These are phyloP conservation scores for Lippia alba DNA, from an alignment of 305 asterid genomes.

Conservation along the genomic window DNA sequence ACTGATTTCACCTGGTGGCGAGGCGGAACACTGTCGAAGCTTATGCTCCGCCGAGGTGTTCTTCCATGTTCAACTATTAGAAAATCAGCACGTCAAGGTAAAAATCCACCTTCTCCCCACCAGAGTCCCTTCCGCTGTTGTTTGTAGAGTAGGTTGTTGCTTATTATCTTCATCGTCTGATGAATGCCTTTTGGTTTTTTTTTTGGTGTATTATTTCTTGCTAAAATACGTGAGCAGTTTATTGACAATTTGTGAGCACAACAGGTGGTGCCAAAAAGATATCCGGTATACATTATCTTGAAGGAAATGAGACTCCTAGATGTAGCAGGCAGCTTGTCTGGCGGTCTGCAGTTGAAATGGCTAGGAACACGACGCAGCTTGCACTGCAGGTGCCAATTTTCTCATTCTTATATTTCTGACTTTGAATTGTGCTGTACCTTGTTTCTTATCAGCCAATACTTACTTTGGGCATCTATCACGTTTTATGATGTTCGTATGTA, in stretches of 20 bases:
- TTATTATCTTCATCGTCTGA: neutral
- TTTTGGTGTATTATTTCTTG: conserved; percentile 4
- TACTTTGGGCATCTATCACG: conserved; percentile 28
- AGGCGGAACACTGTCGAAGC: conserved; percentile 68
- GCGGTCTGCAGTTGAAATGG: conserved; percentile 92
- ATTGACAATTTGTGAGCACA: conserved; percentile 39
- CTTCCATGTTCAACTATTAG: conserved; percentile 64
- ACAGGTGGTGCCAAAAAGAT: conserved; percentile 82
- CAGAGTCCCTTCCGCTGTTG: conserved; percentile 9
- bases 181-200: conserved; percentile 25
- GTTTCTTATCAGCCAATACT: conserved; percentile 13
- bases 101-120: conserved; percentile 13
- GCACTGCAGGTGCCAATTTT: conserved; percentile 82
- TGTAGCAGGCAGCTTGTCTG: conserved; percentile 79
- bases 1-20: conserved; percentile 86
- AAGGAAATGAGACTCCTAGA: conserved; percentile 67
- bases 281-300: conserved; percentile 66
- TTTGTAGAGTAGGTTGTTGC: conserved; percentile 30
- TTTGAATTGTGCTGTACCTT: conserved; percentile 17
- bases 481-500: conserved; percentile 21
- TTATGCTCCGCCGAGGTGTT: conserved; percentile 63
- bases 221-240: conserved; percentile 27
- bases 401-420: conserved; percentile 4
- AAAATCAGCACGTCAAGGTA: conserved; percentile 86
- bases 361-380: conserved; percentile 78